Conservation (phyloP, 164 flowering plant genomes). For the Vitis riparia region DNA sequence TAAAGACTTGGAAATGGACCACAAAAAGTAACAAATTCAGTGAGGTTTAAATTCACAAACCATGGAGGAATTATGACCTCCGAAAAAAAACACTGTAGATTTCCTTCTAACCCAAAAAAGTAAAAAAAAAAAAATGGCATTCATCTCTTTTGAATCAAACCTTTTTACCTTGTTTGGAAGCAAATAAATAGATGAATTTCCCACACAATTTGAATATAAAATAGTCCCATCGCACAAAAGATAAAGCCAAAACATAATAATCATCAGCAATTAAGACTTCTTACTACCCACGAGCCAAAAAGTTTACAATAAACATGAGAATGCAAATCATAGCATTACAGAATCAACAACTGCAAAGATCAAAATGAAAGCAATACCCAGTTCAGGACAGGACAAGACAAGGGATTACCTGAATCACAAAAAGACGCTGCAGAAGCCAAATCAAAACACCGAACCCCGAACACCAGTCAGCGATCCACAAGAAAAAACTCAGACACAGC, state of each 20-base stretch:
- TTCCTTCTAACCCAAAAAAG: not conserved
- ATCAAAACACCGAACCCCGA: not conserved
- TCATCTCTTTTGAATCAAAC: not conserved
- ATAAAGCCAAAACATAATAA: not conserved
- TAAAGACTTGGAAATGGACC: not conserved
- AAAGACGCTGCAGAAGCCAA: constrained; percentile 1
- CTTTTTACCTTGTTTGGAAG: constrained; percentile 7
- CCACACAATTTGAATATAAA: not conserved
- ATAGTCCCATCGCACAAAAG: not conserved
- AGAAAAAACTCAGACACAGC: not conserved
- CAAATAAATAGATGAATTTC: not conserved
- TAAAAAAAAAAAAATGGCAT: not conserved
- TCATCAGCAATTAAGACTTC: not conserved
- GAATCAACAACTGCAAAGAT: not conserved
- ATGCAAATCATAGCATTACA: not conserved
- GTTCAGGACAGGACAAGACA: not conserved
- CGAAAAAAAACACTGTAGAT: not conserved
- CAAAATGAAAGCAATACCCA: not conserved
- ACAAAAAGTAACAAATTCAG: not conserved
- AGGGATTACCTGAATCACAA: constrained; percentile 10
- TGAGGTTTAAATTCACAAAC: not conserved
- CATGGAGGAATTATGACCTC: not conserved
- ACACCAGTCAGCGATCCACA: not conserved
- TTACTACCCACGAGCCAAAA: not conserved
- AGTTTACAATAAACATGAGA: not conserved